Percentiles rank a stretch among this genome's conserved stretches.
phyloP scores from a whole-genome alignment of 1,284 basidiomycete genomes.

The Leccinum colubrinum region DNA sequence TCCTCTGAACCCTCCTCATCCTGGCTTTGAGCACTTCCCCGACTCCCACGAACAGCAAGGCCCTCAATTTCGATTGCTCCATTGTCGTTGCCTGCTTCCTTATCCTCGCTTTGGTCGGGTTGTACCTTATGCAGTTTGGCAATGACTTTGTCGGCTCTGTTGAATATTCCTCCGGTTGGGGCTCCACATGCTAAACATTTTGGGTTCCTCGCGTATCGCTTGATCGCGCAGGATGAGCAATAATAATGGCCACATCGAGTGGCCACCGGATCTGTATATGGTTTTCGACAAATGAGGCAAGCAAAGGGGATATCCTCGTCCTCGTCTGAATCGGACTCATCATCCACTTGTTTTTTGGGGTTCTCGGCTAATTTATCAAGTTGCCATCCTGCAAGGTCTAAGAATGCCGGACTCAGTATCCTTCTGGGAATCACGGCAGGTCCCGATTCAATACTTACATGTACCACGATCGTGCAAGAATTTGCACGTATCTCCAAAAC shows the following conservation, averaged over 20 bases:
- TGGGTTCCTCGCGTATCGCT: slow-evolving; percentile 89
- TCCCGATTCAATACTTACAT: slow-evolving; percentile 48
- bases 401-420: slow-evolving; percentile 30
- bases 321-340: slow-evolving; percentile 57
- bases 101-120: slow-evolving; percentile 46
- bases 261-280: slow-evolving; percentile 92
- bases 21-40: slow-evolving; percentile 18
- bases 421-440: slow-evolving; percentile 4
- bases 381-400: slow-evolving; percentile 98
- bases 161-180: slow-evolving; percentile 93
- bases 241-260: slow-evolving; percentile 98
- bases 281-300: slow-evolving; percentile 93
- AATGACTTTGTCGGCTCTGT: slow-evolving; percentile 82
- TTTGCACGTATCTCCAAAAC: slow-evolving; percentile 99
- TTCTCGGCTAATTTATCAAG: slow-evolving; percentile 84
- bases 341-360: slow-evolving; percentile 58
- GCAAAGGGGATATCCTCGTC: slow-evolving; percentile 97
- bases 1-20: slow-evolving; percentile 35
- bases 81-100: slow-evolving; percentile 40
- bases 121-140: slow-evolving; percentile 71
- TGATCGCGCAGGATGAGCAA: slow-evolving; percentile 92
- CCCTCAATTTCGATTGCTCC: slow-evolving; percentile 62
- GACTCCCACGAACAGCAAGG: slow-evolving; percentile 28
- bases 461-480: slow-evolving; percentile 89
- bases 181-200: slow-evolving; percentile 96